Conservation (phyloP, 2,329 filamentous ascomycete genomes). For the Pestalotiopsis sp. region DNA sequence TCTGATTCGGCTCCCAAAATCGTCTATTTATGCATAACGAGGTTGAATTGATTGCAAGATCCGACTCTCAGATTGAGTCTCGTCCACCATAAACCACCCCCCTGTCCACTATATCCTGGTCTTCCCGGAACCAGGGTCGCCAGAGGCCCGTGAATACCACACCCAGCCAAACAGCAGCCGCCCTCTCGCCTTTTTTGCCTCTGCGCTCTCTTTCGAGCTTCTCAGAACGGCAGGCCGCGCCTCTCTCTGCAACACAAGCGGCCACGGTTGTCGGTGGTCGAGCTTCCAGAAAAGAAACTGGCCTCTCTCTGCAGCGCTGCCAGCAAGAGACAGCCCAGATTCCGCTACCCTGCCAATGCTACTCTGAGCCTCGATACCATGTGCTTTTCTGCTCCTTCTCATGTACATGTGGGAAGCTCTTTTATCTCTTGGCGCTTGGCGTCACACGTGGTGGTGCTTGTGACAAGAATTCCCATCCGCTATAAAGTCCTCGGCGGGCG, state of each 20-base stretch:
- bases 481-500: slow-evolving; percentile 1
- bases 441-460: neutral
- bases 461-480: neutral
- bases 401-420: neutral
- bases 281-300: slow-evolving; percentile 8
- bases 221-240: slow-evolving; percentile 11
- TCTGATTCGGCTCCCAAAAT: neutral
- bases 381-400: neutral
- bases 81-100: neutral
- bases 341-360: neutral
- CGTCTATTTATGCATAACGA: neutral
- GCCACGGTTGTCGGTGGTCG: neutral
- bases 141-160: too few relatives aligned
- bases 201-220: neutral
- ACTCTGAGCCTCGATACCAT: neutral
- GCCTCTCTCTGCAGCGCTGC: neutral
- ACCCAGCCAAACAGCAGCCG: too few relatives aligned
- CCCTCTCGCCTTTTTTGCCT: neutral
- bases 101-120: neutral
- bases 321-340: neutral
- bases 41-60: neutral
- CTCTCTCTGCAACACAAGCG: neutral
- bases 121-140: neutral
- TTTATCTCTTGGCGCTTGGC: slow-evolving; percentile 12
- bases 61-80: neutral